Conservation (phyloP, 345 rosid species). For the Citrus reticulata region DNA sequence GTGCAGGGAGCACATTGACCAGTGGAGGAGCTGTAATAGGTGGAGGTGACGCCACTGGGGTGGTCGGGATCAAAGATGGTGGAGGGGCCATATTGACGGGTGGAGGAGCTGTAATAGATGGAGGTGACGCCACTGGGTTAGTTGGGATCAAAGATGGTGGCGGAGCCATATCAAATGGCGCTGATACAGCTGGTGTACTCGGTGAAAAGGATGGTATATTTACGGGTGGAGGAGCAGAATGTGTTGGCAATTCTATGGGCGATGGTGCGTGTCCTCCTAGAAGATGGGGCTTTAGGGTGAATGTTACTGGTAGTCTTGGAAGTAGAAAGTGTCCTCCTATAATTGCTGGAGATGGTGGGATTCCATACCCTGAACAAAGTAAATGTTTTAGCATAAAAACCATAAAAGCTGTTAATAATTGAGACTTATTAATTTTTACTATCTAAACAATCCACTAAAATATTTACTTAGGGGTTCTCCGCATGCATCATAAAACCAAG, state of each 20-base stretch:
- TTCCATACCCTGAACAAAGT: conserved; percentile 17
- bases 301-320: conserved; percentile 36
- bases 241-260: conserved; percentile 32
- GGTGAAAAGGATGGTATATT: conserved; percentile 25
- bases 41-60: conserved; percentile 9
- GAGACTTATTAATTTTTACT: not conserved
- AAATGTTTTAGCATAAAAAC: conserved; percentile 1
- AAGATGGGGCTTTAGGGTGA: conserved; percentile 35
- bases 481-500: not conserved
- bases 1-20: not conserved
- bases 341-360: conserved; percentile 28
- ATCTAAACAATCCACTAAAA: not conserved
- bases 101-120: conserved; percentile 38
- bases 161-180: not conserved
- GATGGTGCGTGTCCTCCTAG: conserved; percentile 36
- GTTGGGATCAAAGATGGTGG: conserved; percentile 7
- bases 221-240: conserved; percentile 39
- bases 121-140: conserved; percentile 8
- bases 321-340: conserved; percentile 15
- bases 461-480: not conserved
- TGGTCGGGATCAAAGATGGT: conserved; percentile 28
- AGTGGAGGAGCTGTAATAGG: not conserved
- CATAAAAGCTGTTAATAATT: not conserved
- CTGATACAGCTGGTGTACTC: conserved; percentile 10
- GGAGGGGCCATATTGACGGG: conserved; percentile 12